Base-by-base conservation (phyloP, 2,329 filamentous ascomycete species). In the Fonsecaea monophora region DNA sequence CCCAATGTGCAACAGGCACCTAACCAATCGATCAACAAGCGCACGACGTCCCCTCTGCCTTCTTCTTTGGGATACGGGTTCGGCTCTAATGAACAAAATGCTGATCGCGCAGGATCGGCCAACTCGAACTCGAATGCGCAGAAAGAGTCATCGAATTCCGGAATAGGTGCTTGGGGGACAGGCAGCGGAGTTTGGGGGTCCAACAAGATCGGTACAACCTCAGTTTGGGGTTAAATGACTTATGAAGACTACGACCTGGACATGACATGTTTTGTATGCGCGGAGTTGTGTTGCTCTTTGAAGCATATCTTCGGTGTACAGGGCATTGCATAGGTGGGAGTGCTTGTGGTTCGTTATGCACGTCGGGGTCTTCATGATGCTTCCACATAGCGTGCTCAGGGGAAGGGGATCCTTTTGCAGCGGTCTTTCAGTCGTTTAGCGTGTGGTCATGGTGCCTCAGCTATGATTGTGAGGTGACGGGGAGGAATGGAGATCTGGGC, bases 11-110 rank as follows among this genome's bases (percentile, higher is more conserved):
- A 83, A 38, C 79, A 79, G 60, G 73, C 79, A 8, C 76, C 83
- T 37, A 89, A 89, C 74, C 84, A 86, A 38, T 83, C 85, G 9
- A 78, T 92, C 72, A 90, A 85, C 79, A 95, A 95, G 80, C 91
- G 92, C 67, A 92, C 94, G 0, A 96, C 92, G 7, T 96, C 94
- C 2, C 94, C 94, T 62, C 85, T 97, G 35, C 89, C 93, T n/a
- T 96, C 93, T n/a, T 93, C 94, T 12, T 83, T 95, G 60, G 90
- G 90, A 77, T 89, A 90, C 30, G 68, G 69, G 4, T 73, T 73
- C 61, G 66, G 60, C 78, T 86, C 75, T 74, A 78, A 70, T 53
- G 74, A 74, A 42, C 80, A 77, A 45, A 79, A 78, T 55, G 85
- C 86, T 57, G 86, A 88, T 69, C 82, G 82, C 65, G 82, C 84